These are phyloP conservation scores for Zygotorulaspora sp. DNA, from an alignment of 805 yeast genomes.

Conservation along the genomic window DNA sequence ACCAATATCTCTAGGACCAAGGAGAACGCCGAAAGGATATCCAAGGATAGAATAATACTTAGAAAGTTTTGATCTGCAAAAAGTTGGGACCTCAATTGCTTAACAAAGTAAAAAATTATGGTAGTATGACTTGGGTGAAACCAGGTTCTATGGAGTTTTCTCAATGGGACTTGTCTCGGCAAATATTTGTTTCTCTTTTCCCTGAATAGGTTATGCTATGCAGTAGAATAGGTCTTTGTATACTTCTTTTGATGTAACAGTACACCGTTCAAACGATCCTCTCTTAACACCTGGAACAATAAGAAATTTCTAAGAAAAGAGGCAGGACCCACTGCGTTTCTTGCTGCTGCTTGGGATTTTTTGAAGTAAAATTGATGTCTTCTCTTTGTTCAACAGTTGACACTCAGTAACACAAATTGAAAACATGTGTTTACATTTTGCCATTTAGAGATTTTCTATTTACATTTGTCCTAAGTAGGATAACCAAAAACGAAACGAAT, in stretches of 20 bases:
- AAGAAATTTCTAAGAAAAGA: slow-evolving; percentile 1
- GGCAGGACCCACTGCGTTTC: not conserved
- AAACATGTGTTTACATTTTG: not conserved
- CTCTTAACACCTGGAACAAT: not conserved
- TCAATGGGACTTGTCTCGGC: not conserved
- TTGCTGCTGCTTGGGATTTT: not conserved
- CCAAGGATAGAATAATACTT: slow-evolving; percentile 1
- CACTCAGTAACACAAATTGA: slow-evolving; percentile 1
- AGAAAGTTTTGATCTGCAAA: not conserved
- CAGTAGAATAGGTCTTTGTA: not conserved
- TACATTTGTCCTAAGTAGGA: not conserved
- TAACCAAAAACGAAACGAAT: not conserved
- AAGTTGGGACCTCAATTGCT: slow-evolving; percentile 2
- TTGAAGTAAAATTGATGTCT: not conserved
- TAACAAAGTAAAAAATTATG: slow-evolving; percentile 6
- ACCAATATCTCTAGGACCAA: not conserved
- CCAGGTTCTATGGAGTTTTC: not conserved
- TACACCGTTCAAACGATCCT: not conserved
- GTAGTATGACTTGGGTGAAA: not conserved
- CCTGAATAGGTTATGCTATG: slow-evolving; percentile 16
- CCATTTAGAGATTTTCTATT: not conserved
- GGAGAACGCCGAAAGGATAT: not conserved
- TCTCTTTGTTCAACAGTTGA: not conserved
- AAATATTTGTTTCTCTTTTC: slow-evolving; percentile 20
- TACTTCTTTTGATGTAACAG: not conserved